Base-by-base conservation (phyloP, 2,329 filamentous ascomycete genomes). In the Neofusicoccum sp. region DNA sequence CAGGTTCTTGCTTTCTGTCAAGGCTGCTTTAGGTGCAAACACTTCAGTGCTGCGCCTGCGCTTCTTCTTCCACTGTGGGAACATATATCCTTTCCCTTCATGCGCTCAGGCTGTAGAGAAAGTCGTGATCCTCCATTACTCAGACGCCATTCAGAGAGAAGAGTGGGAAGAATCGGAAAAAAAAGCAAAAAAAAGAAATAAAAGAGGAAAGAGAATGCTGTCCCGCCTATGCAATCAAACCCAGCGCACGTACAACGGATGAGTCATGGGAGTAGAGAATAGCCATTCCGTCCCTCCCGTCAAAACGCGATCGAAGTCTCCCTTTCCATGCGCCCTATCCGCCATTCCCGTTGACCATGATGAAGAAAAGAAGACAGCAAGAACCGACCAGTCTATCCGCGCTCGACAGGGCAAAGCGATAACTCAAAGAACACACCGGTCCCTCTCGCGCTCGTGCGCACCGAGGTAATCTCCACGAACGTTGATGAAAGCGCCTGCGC, bases 401-500 rank as follows among this genome's bases (percentile, higher is more conserved):
- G 41, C 14, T 31, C 20, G 38, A n/a, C 33, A 43, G 28, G 16
- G 36, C 38, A 56, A 14, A 36, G 33, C 2, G 7, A 3, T 26
- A 20, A 43, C 14, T 33, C 28, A 26, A 24, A 11, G 43, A 38
- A 56, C 26, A 28, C 43, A 43, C n/a, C 51, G 45, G 34, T 60
- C 57, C 26, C n/a, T 60, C 36, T 60, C 57, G 24, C 57, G 57
- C 2, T 60, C 57, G 9, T 60, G 57, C 28, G 57, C 57, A 9
- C 57, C 57, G 7, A 60, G 57, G 38, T 60, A 60, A 4, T 60
- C 57, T 51, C 57, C 57, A 6, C 45, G 44, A 3, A 90, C 82
- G 74, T 89, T 93, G 67, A 97, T 84, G 73, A 98, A 93, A 31
- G 91, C 88, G 38, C 90, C 92, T 9, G 89, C 83, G 33, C 91